A percentile compares a stretch with the other conserved stretches of the same genome.
Evolutionary conservation across 176 grass and related monocot genomes (phyloP).

Genomic region (Avena eriantha): DNA sequence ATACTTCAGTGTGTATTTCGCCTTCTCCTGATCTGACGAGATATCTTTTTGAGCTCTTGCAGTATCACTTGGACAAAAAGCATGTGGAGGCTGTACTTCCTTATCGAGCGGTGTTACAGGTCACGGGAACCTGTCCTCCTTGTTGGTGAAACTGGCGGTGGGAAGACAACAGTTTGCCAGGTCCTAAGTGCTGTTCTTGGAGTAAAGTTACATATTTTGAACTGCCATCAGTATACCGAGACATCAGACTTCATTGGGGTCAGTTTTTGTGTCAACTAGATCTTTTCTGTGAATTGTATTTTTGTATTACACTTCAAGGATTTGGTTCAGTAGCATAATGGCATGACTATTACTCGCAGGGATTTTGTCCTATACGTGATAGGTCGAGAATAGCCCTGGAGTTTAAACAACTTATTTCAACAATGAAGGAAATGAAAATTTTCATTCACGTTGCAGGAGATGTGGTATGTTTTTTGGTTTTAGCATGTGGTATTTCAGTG

Average conservation of each 20-base stretch:
- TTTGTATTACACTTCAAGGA: constrained; percentile 13
- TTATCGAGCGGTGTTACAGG: constrained; percentile 77
- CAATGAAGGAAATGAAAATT: constrained; percentile 62
- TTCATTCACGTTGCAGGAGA: constrained; percentile 57
- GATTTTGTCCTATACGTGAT: constrained; percentile 86
- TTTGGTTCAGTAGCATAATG: not conserved
- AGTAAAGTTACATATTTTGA: constrained; percentile 80
- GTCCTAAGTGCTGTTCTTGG: constrained; percentile 69
- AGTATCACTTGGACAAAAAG: constrained; percentile 95
- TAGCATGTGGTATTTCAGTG: not conserved
- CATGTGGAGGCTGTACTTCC: constrained; percentile 89
- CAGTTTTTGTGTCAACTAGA: constrained; percentile 24
- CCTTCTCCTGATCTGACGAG: not conserved
- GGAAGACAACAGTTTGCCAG: constrained; percentile 95
- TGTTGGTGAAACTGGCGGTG: constrained; percentile 88
- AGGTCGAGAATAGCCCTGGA: constrained; percentile 72
- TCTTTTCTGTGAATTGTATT: constrained; percentile 12
- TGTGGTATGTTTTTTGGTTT: constrained; percentile 47
- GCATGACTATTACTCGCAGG: constrained; percentile 55
- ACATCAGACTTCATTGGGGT: constrained; percentile 97
- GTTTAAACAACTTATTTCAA: constrained; percentile 64
- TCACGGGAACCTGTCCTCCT: constrained; percentile 70
- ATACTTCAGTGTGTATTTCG: not conserved
- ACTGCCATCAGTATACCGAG: constrained; percentile 73
- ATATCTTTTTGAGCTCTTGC: constrained; percentile 31